Evolutionary conservation across 352 stramenopile species (phyloP).

Genomic region (Halophytophthora batemanensis): DNA sequence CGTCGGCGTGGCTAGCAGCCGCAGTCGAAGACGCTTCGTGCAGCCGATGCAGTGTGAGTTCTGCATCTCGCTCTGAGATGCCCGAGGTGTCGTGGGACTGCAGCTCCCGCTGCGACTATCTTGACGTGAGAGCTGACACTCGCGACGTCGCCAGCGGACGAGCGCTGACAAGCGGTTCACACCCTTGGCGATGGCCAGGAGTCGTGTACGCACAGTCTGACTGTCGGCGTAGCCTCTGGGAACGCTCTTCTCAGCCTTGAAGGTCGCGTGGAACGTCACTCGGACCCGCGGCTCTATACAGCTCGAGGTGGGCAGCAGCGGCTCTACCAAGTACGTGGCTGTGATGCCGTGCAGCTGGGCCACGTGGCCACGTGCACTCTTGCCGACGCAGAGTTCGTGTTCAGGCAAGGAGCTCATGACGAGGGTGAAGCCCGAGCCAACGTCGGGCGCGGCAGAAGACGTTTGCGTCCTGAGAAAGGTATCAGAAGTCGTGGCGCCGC

Average conservation of each 20-base stretch:
- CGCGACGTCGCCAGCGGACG: conserved; percentile 19
- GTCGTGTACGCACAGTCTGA: conserved; percentile 18
- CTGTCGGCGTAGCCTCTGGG: conserved; percentile 20
- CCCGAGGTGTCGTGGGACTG: conserved; percentile 5
- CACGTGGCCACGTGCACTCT: conserved; percentile 25
- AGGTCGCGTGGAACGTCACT: conserved; percentile 43
- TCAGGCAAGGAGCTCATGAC: conserved; percentile 28
- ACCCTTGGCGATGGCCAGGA: conserved; percentile 26
- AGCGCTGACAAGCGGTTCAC: conserved; percentile 31
- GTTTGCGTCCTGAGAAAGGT: conserved; percentile 5
- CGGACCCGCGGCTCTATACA: conserved; percentile 22
- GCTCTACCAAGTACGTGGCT: conserved; percentile 33
- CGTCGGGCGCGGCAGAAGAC: conserved; percentile 12
- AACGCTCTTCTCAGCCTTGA: conserved; percentile 10
- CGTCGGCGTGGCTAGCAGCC: conserved; percentile 26
- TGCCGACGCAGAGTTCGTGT: conserved; percentile 27
- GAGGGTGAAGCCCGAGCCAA: conserved; percentile 29
- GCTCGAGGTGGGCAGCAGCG: conserved; percentile 13
- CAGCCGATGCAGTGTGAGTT: conserved; percentile 42
- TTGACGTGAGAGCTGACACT: conserved; percentile 4
- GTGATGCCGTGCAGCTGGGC: conserved; percentile 40
- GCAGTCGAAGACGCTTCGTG: conserved; percentile 36
- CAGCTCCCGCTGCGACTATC: conserved; percentile 11
- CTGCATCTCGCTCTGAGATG: conserved; percentile 9
- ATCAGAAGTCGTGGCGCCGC: conserved; percentile 2